Evolutionary conservation across 2,329 filamentous ascomycete species (phyloP).

Genomic region (Chaetomiaceae sp.): DNA sequence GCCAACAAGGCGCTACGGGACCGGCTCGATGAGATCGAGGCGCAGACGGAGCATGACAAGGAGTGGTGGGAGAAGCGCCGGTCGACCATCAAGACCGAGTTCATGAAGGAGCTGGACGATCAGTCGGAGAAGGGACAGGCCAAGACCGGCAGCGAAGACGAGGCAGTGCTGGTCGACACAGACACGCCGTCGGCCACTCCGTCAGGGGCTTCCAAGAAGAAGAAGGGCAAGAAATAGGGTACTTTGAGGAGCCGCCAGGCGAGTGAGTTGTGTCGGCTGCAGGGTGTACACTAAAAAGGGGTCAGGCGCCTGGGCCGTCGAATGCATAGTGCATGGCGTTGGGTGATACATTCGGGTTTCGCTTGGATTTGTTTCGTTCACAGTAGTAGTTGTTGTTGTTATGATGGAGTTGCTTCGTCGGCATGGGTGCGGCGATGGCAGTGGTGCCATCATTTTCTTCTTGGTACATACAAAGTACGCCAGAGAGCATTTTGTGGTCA

Average conservation of each 20-base stretch:
- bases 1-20: slow-evolving; percentile 75
- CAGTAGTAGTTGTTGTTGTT: not conserved
- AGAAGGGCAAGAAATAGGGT: slow-evolving; percentile 57
- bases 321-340: slow-evolving; percentile 28
- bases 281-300: slow-evolving; percentile 13
- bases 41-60: slow-evolving; percentile 68
- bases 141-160: slow-evolving; percentile 58
- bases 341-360: slow-evolving; percentile 12
- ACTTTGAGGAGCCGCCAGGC: not conserved
- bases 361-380: not conserved
- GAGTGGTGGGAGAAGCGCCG: slow-evolving; percentile 90
- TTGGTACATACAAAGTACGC: no score
- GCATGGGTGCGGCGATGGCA: not conserved
- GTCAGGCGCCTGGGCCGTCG: slow-evolving; percentile 1
- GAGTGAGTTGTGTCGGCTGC: not conserved
- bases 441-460: no score
- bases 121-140: slow-evolving; percentile 46
- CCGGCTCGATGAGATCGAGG: slow-evolving; percentile 69
- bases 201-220: slow-evolving; percentile 50
- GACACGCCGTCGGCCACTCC: slow-evolving; percentile 37
- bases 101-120: slow-evolving; percentile 79
- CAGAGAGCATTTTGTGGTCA: no score
- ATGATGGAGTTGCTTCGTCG: no score
- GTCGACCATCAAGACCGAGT: slow-evolving; percentile 66
- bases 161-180: slow-evolving; percentile 71